Conservation (phyloP, 768 basidiomycete genomes). For the Amanita brunnescens region DNA sequence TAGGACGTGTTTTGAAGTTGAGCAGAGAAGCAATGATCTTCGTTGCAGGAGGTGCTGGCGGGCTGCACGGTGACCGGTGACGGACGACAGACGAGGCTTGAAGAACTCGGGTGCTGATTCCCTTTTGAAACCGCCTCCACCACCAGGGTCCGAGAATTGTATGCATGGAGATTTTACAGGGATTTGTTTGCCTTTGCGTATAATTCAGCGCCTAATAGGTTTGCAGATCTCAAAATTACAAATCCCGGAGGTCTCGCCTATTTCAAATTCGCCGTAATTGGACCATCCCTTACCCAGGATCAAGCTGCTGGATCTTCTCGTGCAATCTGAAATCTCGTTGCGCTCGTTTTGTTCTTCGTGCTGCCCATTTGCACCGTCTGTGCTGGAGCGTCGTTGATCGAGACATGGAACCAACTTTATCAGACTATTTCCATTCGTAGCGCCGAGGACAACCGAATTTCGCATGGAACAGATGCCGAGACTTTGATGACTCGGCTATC, state of each 20-base stretch:
- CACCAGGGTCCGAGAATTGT: conserved; percentile 13
- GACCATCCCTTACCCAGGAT: neutral
- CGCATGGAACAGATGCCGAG: neutral
- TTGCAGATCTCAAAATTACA: conserved; percentile 6
- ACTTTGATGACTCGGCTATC: conserved; percentile 2
- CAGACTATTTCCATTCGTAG: neutral
- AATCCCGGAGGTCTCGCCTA: conserved; percentile 3
- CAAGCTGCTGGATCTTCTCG: neutral
- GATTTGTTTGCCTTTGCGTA: neutral
- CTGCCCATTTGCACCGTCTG: neutral
- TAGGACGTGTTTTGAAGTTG: conserved; percentile 7
- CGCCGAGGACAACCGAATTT: conserved; percentile 1
- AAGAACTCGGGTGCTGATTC: neutral
- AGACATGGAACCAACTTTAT: neutral
- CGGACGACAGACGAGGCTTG: neutral
- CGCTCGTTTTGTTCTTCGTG: neutral
- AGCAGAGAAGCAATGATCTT: conserved; percentile 6
- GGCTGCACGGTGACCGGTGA: neutral
- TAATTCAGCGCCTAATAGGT: conserved; percentile 13
- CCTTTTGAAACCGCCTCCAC: neutral
- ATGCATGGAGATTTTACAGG: conserved; percentile 1
- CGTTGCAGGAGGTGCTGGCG: neutral
- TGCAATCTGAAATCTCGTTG: neutral
- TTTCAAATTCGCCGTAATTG: conserved; percentile 2
- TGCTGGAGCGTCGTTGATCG: neutral